A percentile compares a stretch with the other conserved stretches of the same genome.
These are phyloP conservation scores for Alnus rubra DNA, from an alignment of 306 rosid species.

Conservation along the genomic window DNA sequence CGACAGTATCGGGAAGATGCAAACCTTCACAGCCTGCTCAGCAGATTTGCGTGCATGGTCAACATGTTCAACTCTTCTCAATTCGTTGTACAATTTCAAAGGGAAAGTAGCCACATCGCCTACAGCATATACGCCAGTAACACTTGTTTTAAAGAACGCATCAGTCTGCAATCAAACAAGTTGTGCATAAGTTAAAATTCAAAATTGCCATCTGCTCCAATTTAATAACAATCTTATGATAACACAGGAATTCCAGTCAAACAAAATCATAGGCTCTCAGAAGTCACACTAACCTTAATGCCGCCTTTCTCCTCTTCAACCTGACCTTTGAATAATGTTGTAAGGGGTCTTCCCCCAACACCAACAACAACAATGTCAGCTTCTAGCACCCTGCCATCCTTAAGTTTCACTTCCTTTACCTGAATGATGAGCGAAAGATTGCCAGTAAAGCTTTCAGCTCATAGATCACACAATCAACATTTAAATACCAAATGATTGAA, in stretches of 20 bases:
- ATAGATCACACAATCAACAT: not conserved
- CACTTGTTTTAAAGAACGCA: constrained; percentile 74
- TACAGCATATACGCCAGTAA: constrained; percentile 87
- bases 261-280: not conserved
- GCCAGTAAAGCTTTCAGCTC: not conserved
- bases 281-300: constrained; percentile 63
- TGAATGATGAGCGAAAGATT: constrained; percentile 32
- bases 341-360: constrained; percentile 86
- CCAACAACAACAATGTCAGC: constrained; percentile 97
- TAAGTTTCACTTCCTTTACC: constrained; percentile 93
- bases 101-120: constrained; percentile 99
- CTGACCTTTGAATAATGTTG: constrained; percentile 86
- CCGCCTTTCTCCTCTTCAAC: constrained; percentile 95
- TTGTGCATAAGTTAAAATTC: not conserved
- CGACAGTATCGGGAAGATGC: constrained; percentile 16
- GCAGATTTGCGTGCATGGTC: constrained; percentile 99
- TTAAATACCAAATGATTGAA: not conserved
- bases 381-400: constrained; percentile 85
- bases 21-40: constrained; percentile 96
- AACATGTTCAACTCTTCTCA: constrained; percentile 93
- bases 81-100: constrained; percentile 74
- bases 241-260: not conserved
- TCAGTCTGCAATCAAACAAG: constrained; percentile 68
- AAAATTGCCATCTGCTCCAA: not conserved
- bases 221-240: not conserved